A percentile compares a stretch with the other conserved stretches of the same genome.
phyloP scores from a whole-genome alignment of 805 yeast genomes.

The Cyberlindnera samutprakarnensis region DNA sequence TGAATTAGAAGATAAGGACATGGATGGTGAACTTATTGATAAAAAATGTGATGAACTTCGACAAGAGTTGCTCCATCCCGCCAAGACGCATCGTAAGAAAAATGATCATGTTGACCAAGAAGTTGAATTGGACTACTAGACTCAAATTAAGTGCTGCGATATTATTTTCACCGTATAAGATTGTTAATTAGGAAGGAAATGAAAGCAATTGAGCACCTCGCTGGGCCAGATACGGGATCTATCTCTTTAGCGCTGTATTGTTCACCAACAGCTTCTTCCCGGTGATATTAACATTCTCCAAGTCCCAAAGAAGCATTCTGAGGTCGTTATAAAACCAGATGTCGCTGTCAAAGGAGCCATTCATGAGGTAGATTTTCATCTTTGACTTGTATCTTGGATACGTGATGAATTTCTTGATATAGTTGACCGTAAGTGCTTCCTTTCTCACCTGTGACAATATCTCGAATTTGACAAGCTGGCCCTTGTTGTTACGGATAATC shows the following conservation, averaged over 20 bases:
- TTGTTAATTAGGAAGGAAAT: too few species aligned
- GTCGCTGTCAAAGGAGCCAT: conserved; percentile 18
- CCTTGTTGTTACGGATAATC: conserved; percentile 31
- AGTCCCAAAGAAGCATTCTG: conserved; percentile 24
- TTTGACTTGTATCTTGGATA: conserved; percentile 37
- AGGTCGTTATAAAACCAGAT: conserved; percentile 23
- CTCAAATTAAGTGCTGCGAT: conserved; percentile 1
- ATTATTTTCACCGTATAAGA: neutral
- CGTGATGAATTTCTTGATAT: conserved; percentile 31
- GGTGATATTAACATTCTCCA: conserved; percentile 11
- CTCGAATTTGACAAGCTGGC: conserved; percentile 32
- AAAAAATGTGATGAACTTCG: conserved; percentile 23
- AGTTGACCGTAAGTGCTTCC: conserved; percentile 12
- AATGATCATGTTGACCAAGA: neutral
- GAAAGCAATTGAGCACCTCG: too few species aligned
- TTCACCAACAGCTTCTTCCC: conserved; percentile 20
- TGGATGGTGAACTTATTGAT: too few species aligned
- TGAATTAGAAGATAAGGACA: conserved; percentile 38
- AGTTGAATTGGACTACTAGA: conserved; percentile 1
- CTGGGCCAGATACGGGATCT: too few species aligned
- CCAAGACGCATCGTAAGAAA: neutral
- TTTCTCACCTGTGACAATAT: conserved; percentile 15
- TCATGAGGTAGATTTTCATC: conserved; percentile 32
- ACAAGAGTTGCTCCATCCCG: conserved; percentile 11
- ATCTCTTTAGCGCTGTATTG: conserved; percentile 11